A percentile compares a stretch with the other conserved stretches of the same genome.
phyloP scores from a whole-genome alignment of 331 rosid genomes.

The Spiraea crenata region DNA sequence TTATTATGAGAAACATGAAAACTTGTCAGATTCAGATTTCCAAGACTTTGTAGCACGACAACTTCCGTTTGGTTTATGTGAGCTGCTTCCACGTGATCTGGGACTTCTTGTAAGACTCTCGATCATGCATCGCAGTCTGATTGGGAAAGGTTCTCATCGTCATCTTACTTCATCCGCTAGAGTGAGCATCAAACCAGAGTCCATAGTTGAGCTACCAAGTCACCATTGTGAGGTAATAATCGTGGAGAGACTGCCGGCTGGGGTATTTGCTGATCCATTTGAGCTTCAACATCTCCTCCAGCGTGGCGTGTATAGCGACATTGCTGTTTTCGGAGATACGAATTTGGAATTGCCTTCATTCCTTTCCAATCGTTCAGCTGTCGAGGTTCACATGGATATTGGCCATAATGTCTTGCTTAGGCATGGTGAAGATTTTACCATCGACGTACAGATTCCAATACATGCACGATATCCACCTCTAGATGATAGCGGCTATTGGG shows the following conservation, averaged over 20 bases:
- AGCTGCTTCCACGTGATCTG: slow-evolving; percentile 36
- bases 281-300: slow-evolving; percentile 78
- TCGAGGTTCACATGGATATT: slow-evolving; percentile 66
- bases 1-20: slow-evolving; percentile 43
- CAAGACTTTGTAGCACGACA: slow-evolving; percentile 50
- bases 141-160: slow-evolving; percentile 83
- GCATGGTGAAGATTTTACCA: slow-evolving; percentile 26
- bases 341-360: slow-evolving; percentile 82
- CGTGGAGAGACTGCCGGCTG: slow-evolving; percentile 71
- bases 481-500: slow-evolving; percentile 65
- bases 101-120: slow-evolving; percentile 36
- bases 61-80: slow-evolving; percentile 42
- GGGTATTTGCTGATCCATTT: slow-evolving; percentile 83
- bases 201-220: slow-evolving; percentile 34
- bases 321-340: slow-evolving; percentile 84
- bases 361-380: slow-evolving; percentile 72
- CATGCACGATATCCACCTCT: slow-evolving; percentile 85
- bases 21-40: slow-evolving; percentile 50
- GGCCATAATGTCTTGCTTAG: slow-evolving; percentile 34
- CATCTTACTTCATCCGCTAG: slow-evolving; percentile 49
- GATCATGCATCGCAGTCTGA: slow-evolving; percentile 43
- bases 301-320: slow-evolving; percentile 49
- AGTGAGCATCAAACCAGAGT: slow-evolving; percentile 29
- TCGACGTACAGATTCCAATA: slow-evolving; percentile 60
- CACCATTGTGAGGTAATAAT: slow-evolving; percentile 50